Conservation (phyloP, 441 rosid genomes). For the Gossypium trilobum region DNA sequence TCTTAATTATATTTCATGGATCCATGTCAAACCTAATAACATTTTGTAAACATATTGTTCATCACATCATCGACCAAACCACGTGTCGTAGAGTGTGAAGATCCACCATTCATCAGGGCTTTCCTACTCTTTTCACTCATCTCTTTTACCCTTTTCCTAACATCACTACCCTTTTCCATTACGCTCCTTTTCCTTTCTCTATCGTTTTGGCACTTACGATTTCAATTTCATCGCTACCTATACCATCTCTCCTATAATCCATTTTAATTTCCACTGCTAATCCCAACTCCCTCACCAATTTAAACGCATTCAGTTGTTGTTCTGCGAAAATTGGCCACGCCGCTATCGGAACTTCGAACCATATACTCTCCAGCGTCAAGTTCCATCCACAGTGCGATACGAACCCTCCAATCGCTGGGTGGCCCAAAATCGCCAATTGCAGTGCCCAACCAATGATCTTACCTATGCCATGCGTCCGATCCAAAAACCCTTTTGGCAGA, state of each 20-base stretch:
- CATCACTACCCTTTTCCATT: slow-evolving; percentile 23
- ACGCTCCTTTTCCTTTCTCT: slow-evolving; percentile 23
- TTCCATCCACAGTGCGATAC: no score
- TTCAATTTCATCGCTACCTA: background rate
- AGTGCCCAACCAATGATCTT: slow-evolving; percentile 52
- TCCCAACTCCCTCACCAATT: no score
- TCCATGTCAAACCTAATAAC: background rate
- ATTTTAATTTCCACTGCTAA: no score
- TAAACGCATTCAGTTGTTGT: no score
- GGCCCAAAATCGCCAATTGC: slow-evolving; percentile 17
- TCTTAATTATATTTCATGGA: no score
- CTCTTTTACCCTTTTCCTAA: slow-evolving; percentile 15
- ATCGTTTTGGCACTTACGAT: slow-evolving; percentile 20
- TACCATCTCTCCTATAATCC: background rate
- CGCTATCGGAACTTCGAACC: no score
- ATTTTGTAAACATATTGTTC: background rate
- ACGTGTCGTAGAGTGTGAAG: slow-evolving; percentile 17
- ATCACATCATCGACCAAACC: slow-evolving; percentile 25
- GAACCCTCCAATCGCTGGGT: no score
- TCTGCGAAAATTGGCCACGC: no score
- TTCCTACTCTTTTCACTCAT: background rate
- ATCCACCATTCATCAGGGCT: slow-evolving; percentile 24
- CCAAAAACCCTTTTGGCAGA: slow-evolving; percentile 35
- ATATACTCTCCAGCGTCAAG: no score
- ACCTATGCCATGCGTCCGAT: slow-evolving; percentile 27